Conservation (phyloP, 345 rosid species). For the Melastoma malabathricum region DNA sequence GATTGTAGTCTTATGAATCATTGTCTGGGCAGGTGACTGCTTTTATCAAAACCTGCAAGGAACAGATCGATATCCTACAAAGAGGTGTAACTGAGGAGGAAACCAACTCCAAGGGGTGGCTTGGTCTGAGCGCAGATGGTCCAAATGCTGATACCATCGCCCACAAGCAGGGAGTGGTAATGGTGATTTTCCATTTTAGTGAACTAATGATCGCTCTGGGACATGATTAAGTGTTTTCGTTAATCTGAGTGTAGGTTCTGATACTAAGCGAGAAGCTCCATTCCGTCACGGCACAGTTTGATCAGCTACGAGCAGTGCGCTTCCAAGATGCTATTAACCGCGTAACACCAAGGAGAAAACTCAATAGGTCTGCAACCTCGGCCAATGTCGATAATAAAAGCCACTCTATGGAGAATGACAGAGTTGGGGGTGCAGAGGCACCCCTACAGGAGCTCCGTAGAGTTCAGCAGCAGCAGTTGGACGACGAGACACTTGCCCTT, state of each 20-base stretch:
- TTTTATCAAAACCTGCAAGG: conserved; percentile 82
- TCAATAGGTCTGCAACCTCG: conserved; percentile 27
- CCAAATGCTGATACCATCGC: conserved; percentile 69
- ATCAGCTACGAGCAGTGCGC: conserved; percentile 74
- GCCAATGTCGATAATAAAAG: conserved; percentile 18
- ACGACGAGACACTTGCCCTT: conserved; percentile 84
- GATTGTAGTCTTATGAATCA: not conserved
- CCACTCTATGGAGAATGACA: conserved; percentile 18
- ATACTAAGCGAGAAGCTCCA: conserved; percentile 89
- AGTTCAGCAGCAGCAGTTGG: conserved; percentile 64
- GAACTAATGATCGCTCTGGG: not conserved
- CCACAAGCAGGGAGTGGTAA: conserved; percentile 95
- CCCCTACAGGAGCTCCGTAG: conserved; percentile 38
- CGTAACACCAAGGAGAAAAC: conserved; percentile 70
- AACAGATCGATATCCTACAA: conserved; percentile 69
- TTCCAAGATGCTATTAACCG: conserved; percentile 79
- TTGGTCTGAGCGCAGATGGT: conserved; percentile 37
- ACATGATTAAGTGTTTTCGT: too few species aligned
- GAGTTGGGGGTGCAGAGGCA: conserved; percentile 31
- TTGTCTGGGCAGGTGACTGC: conserved; percentile 38
- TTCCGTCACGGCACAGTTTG: conserved; percentile 67
- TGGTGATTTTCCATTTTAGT: conserved; percentile 10
- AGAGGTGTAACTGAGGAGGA: conserved; percentile 60
- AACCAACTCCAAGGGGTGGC: conserved; percentile 70
- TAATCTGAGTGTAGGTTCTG: conserved; percentile 34